These are phyloP conservation scores for Atkinsonella texensis DNA, from an alignment of 2,329 filamentous ascomycete genomes.

Conservation along the genomic window DNA sequence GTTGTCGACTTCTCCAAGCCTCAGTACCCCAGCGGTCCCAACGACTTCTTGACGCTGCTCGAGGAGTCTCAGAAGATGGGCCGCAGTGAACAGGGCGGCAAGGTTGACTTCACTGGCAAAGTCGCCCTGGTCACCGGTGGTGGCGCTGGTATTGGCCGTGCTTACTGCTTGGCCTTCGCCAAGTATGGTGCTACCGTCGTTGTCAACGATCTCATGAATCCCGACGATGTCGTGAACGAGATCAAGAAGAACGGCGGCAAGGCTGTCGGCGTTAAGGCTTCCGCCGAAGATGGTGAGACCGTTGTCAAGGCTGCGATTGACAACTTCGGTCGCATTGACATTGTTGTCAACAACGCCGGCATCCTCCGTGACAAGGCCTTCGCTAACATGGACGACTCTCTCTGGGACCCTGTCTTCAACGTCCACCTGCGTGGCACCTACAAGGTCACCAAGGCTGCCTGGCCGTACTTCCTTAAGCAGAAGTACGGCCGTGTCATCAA, in stretches of 20 bases:
- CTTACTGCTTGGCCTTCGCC: constrained; percentile 79
- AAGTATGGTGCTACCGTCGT: constrained; percentile 76
- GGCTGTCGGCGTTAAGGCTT: constrained; percentile 86
- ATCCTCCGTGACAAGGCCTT: constrained; percentile 98
- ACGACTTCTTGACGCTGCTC: constrained; percentile 77
- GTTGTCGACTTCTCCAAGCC: constrained; percentile 72
- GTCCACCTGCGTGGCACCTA: constrained; percentile 93
- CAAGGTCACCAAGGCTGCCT: constrained; percentile 93
- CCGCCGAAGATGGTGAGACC: constrained; percentile 80
- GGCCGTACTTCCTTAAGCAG: constrained; percentile 96
- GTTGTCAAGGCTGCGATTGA: constrained; percentile 93
- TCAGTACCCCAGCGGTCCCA: constrained; percentile 71
- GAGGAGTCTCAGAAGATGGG: constrained; percentile 72
- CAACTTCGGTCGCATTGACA: constrained; percentile 84
- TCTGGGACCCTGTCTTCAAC: constrained; percentile 86
- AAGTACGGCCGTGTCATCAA: constrained; percentile 97
- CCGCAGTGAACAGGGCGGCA: constrained; percentile 58
- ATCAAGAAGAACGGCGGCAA: constrained; percentile 83
- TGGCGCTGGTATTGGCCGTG: constrained; percentile 81
- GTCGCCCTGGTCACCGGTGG: constrained; percentile 82
- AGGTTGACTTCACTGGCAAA: constrained; percentile 70
- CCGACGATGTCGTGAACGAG: constrained; percentile 80
- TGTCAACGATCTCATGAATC: constrained; percentile 91
- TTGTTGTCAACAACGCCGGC: constrained; percentile 95
- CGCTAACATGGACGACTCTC: constrained; percentile 87